A percentile compares a stretch with the other conserved stretches of the same genome.
These are phyloP conservation scores for Aspergillus uvarum DNA, from an alignment of 2,329 filamentous ascomycete genomes.

Conservation along the genomic window DNA sequence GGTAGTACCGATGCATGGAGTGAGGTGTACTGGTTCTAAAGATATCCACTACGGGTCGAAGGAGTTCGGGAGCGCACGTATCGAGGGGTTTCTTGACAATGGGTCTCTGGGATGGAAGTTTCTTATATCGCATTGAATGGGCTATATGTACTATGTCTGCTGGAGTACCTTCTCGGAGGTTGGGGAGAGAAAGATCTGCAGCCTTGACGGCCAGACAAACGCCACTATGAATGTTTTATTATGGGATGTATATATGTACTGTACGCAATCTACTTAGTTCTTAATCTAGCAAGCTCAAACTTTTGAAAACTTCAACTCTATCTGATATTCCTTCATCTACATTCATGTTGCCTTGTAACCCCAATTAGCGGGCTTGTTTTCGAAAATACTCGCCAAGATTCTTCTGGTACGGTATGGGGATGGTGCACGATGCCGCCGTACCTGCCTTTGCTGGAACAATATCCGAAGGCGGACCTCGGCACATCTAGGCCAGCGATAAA, in stretches of 20 bases:
- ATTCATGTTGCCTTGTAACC: neutral
- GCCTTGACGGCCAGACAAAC: neutral
- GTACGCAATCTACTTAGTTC: neutral
- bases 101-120: neutral
- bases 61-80: constrained; percentile 4
- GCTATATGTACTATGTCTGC: neutral
- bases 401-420: neutral
- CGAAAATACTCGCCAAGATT: too few species aligned
- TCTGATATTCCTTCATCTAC: neutral
- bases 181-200: neutral
- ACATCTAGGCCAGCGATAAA: constrained; percentile 8
- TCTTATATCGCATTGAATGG: neutral
- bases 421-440: neutral
- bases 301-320: neutral
- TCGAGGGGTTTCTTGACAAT: neutral
- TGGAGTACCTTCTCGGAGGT: neutral
- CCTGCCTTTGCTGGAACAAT: neutral
- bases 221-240: neutral
- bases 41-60: constrained; percentile 5
- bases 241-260: neutral
- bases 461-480: constrained; percentile 21
- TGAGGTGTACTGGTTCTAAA: neutral
- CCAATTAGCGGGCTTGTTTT: too few species aligned
- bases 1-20: constrained; percentile 5
- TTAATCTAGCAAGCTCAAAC: neutral